Conservation (phyloP, 805 yeast genomes). For the Ogataea thermomethanolica region DNA sequence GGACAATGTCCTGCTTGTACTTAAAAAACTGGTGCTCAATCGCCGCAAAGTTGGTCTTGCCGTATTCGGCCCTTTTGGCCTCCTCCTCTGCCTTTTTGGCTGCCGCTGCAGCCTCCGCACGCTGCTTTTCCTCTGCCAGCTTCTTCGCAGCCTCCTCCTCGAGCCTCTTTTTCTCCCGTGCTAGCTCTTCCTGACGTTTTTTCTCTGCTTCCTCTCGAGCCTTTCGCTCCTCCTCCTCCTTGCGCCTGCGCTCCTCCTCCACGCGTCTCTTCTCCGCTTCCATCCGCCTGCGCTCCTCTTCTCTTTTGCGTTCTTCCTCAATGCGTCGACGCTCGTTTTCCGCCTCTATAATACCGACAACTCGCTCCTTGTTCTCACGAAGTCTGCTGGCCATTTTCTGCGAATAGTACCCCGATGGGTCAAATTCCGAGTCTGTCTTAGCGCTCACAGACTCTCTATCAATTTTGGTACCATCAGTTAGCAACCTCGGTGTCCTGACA, state of each 20-base stretch:
- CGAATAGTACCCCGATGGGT: constrained; percentile 2
- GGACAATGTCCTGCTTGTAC: constrained; percentile 49
- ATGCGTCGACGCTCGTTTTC: constrained; percentile 12
- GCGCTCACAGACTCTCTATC: neutral
- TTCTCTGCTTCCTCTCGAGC: constrained; percentile 6
- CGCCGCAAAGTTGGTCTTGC: constrained; percentile 32
- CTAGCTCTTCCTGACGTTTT: constrained; percentile 1
- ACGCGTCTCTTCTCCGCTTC: constrained; percentile 23
- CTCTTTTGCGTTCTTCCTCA: constrained; percentile 8
- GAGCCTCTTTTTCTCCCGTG: neutral
- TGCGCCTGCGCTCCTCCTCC: constrained; percentile 5
- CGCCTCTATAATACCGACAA: constrained; percentile 6
- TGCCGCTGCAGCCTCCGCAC: constrained; percentile 9
- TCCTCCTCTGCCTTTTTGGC: constrained; percentile 19
- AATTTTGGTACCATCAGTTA: neutral
- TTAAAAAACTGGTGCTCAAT: constrained; percentile 44
- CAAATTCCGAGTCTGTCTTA: neutral
- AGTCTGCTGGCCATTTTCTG: neutral
- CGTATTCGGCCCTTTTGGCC: constrained; percentile 15
- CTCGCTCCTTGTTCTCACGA: constrained; percentile 6
- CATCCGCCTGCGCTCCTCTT: constrained; percentile 5
- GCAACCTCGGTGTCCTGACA: neutral
- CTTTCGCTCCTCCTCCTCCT: constrained; percentile 6
- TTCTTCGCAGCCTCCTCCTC: constrained; percentile 3
- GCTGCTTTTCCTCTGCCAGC: constrained; percentile 21